A percentile compares a stretch with the other conserved stretches of the same genome.
These are phyloP conservation scores for Multifurca ochricompacta DNA, from an alignment of 768 basidiomycete species.

Conservation along the genomic window DNA sequence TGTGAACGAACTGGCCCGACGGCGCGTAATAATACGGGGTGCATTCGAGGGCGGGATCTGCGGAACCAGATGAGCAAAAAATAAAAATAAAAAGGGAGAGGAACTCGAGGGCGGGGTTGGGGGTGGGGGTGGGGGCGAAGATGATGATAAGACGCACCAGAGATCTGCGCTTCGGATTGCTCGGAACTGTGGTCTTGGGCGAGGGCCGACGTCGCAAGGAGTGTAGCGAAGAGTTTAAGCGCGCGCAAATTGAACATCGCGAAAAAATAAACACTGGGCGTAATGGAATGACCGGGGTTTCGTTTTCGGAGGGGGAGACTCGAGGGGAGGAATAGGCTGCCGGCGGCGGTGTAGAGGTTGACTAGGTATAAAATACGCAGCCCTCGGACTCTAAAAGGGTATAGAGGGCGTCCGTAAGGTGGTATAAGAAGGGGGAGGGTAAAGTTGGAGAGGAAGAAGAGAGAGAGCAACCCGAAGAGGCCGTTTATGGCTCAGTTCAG, in stretches of 20 bases:
- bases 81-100: background rate
- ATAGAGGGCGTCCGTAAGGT: background rate
- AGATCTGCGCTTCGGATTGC: constrained; percentile 16
- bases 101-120: too few relatives aligned
- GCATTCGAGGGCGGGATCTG: constrained; percentile 17
- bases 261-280: background rate
- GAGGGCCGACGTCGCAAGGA: background rate
- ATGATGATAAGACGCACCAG: background rate
- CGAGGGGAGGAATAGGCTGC: background rate
- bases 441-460: background rate
- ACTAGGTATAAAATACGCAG: background rate
- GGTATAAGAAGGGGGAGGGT: background rate
- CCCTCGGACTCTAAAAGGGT: background rate
- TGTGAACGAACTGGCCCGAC: background rate
- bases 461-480: background rate
- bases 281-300: background rate
- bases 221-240: background rate
- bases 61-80: background rate
- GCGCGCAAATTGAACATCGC: background rate
- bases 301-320: background rate
- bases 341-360: too few relatives aligned
- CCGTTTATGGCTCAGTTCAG: background rate
- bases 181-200: constrained; percentile 14
- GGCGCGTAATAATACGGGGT: constrained; percentile 15
- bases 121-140: too few relatives aligned